phyloP scores from a whole-genome alignment of 2,329 filamentous ascomycete species.

The Ascochyta koolunga region DNA sequence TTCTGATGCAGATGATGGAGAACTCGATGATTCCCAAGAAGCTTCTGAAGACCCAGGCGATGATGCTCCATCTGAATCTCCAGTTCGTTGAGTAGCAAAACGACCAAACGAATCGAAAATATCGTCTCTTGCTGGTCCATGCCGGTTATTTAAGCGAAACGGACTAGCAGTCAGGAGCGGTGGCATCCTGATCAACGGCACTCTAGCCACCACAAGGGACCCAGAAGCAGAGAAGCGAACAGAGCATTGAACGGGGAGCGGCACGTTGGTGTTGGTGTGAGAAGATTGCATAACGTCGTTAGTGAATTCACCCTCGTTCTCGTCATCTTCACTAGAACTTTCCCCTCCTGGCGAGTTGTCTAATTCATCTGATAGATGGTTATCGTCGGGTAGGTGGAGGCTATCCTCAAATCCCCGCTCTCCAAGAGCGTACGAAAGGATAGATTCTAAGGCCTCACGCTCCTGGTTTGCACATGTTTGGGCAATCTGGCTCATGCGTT shows the following conservation, averaged over 20 bases:
- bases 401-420: conserved; percentile 65
- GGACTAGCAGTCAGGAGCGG: conserved; percentile 27
- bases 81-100: conserved; percentile 26
- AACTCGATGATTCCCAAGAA: conserved; percentile 47
- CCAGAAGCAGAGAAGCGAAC: conserved; percentile 64
- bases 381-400: conserved; percentile 54
- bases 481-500: conserved; percentile 61
- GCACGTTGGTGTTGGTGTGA: conserved; percentile 68
- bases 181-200: conserved; percentile 53
- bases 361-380: conserved; percentile 58
- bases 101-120: conserved; percentile 70
- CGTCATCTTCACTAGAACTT: conserved; percentile 84
- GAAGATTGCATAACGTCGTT: conserved; percentile 59
- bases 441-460: conserved; percentile 64
- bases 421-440: conserved; percentile 66
- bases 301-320: conserved; percentile 59
- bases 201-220: conserved; percentile 56
- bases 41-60: conserved; percentile 37
- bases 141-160: conserved; percentile 37
- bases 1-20: conserved; percentile 45
- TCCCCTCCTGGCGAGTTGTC: conserved; percentile 61
- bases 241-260: conserved; percentile 64
- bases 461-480: conserved; percentile 60
- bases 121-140: conserved; percentile 49
- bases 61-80: conserved; percentile 32